Evolutionary conservation across 257 asterid species (phyloP), one percentile per base, ranked within the genome.

Genomic region (Gynochthodes officinalis): DNA sequence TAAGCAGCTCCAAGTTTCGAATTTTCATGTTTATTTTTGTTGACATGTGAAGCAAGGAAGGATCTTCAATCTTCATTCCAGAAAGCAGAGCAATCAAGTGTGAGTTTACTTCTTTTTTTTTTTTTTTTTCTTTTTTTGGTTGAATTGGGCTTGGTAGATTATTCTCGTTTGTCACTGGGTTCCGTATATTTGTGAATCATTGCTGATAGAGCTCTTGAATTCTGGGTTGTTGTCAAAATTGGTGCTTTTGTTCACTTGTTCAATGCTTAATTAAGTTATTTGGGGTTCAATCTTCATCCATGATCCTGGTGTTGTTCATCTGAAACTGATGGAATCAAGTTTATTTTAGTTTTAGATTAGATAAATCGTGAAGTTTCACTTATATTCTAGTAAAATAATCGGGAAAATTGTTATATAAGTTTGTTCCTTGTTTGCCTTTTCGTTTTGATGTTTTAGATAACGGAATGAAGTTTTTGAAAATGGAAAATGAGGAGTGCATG

Each of bases 31-130:
- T 48, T 1, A 16, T 1, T 50, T 19, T 50, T 27, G 7, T 33
- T 35, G n/a, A 21, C 15, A 37, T 50, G n/a, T 63, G 50, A 63
- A 63, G 13, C 68, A 8, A 37, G 68, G 68, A 63, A 37, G 68
- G 50, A 63, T 63, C 27, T 19, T 2, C 66, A 61, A 61, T 61
- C 12, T 32, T 37, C 48, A 62, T 35, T 62, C 23, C 18, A 4
- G 3, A 28, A 27, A 28, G 28, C 39, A 27, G n/a, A 58, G 7
- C 64, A 37, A 62, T 62, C 67, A 37, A 62, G 67, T 37, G 48
- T 62, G 67, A 37, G 67, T 37, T 37, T 18, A 61, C 21, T 61
- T 5, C 21, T 61, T 5, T 32, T 33, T 14, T 3, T 62, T 1
- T 23, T 55, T 21, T 33, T 33, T 2, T 18, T 37, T 0, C 5